Evolutionary conservation across 495 filamentous ascomycete genomes (phyloP).

Genomic region (Entonaema liquescens): DNA sequence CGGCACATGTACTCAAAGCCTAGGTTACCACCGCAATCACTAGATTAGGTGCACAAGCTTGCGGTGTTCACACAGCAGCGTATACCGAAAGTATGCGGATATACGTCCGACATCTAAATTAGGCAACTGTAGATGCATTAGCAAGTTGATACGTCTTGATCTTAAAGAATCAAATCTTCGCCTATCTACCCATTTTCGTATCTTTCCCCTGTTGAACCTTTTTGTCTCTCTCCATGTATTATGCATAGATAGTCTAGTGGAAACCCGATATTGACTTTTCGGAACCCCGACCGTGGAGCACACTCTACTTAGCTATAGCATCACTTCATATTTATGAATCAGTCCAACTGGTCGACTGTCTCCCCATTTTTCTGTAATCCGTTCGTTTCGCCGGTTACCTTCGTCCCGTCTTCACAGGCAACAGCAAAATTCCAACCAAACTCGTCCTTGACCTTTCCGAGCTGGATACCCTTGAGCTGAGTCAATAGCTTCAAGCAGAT

Average conservation of each 20-base stretch:
- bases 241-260: background rate
- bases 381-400: constrained; percentile 42
- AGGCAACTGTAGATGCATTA: constrained; percentile 13
- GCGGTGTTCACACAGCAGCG: too few relatives aligned
- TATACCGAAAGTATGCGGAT: constrained; percentile 22
- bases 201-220: background rate
- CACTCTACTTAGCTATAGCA: constrained; percentile 2
- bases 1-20: background rate
- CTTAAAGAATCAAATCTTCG: constrained; percentile 22
- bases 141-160: constrained; percentile 9
- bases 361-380: constrained; percentile 30
- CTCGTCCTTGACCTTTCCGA: constrained; percentile 75
- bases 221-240: background rate
- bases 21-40: too few relatives aligned
- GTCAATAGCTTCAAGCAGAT: constrained; percentile 72
- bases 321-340: background rate
- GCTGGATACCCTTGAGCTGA: constrained; percentile 86
- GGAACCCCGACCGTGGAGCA: background rate
- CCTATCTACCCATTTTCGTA: constrained; percentile 20
- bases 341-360: constrained; percentile 55
- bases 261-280: background rate
- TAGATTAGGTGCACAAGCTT: too few relatives aligned
- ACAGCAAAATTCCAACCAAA: constrained; percentile 77
- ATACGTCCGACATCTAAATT: constrained; percentile 17
- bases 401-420: constrained; percentile 55